Evolutionary conservation across 2,329 filamentous ascomycete species (phyloP).

Genomic region (Shiraia sp.): DNA sequence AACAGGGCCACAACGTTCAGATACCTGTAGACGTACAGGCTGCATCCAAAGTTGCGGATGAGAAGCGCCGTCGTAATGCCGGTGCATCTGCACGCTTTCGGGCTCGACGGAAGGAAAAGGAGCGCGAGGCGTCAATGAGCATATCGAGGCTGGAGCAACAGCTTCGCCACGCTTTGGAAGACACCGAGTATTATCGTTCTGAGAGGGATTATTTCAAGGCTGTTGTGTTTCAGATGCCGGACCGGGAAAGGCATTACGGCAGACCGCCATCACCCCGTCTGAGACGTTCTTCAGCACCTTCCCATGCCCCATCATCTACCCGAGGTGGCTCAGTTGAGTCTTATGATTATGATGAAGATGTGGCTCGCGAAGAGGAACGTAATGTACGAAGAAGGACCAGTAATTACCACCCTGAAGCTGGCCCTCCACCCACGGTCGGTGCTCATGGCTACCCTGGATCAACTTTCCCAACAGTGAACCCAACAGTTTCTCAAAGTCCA

Average conservation of each 20-base stretch:
- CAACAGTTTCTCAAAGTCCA: constrained; percentile 9
- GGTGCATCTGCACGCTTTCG: constrained; percentile 83
- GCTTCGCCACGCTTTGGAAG: constrained; percentile 67
- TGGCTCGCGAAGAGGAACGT: constrained; percentile 34
- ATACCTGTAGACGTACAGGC: constrained; percentile 80
- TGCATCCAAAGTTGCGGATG: constrained; percentile 79
- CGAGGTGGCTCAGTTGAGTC: constrained; percentile 37
- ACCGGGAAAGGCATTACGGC: constrained; percentile 51
- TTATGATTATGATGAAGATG: constrained; percentile 38
- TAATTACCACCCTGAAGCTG: constrained; percentile 38
- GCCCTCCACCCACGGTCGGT: constrained; percentile 23
- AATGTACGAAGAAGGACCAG: constrained; percentile 45
- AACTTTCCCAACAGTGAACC: constrained; percentile 25
- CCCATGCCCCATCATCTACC: constrained; percentile 31
- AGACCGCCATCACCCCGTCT: constrained; percentile 50
- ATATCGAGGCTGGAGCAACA: constrained; percentile 71
- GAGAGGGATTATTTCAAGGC: constrained; percentile 69
- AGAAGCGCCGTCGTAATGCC: constrained; percentile 83
- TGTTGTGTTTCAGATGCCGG: constrained; percentile 63
- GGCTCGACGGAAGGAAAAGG: constrained; percentile 79
- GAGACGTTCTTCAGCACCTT: constrained; percentile 37
- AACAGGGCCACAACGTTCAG: constrained; percentile 54
- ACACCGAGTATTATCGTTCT: constrained; percentile 72
- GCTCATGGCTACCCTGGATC: constrained; percentile 23
- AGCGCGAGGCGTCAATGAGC: constrained; percentile 70